These are phyloP conservation scores for Calonectria fujianensis DNA, from an alignment of 2,329 filamentous ascomycete genomes.

Conservation along the genomic window DNA sequence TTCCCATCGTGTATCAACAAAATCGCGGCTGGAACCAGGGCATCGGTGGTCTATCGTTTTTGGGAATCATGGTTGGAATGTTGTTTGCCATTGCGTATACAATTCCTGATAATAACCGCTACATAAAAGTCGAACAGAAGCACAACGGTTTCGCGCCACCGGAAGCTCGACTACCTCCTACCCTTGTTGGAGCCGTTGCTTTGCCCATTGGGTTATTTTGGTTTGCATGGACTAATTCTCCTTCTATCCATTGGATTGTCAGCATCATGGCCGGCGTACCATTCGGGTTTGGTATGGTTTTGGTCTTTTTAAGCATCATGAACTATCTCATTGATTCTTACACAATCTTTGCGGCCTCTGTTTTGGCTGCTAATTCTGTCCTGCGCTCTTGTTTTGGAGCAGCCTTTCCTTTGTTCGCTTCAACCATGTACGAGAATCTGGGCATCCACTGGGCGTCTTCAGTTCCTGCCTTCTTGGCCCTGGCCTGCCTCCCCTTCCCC, in stretches of 20 bases:
- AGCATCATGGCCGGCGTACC: slow-evolving; percentile 21
- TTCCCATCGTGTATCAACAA: slow-evolving; percentile 21
- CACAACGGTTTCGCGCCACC: slow-evolving; percentile 2
- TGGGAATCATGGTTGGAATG: slow-evolving; percentile 26
- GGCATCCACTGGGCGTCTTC: slow-evolving; percentile 25
- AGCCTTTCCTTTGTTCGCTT: slow-evolving; percentile 17
- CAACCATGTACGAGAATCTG: background rate
- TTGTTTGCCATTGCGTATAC: slow-evolving; percentile 13
- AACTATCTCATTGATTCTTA: slow-evolving; percentile 25
- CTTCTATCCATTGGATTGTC: slow-evolving; percentile 22
- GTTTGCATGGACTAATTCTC: slow-evolving; percentile 24
- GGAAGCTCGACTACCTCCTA: slow-evolving; percentile 16
- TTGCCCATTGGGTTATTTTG: slow-evolving; percentile 11
- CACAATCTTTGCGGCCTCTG: slow-evolving; percentile 23
- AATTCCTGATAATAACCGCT: slow-evolving; percentile 11
- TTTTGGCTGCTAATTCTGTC: slow-evolving; percentile 17
- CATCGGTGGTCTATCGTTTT: slow-evolving; percentile 5
- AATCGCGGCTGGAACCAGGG: slow-evolving; percentile 19
- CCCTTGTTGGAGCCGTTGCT: background rate
- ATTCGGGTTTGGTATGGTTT: slow-evolving; percentile 21
- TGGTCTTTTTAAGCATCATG: slow-evolving; percentile 22
- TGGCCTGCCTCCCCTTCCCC: slow-evolving; percentile 7
- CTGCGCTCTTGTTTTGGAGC: slow-evolving; percentile 22
- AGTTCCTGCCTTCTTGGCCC: slow-evolving; percentile 8
- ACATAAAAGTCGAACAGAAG: background rate